Conservation (phyloP, 495 filamentous ascomycete species). For the Niebla homalea region DNA sequence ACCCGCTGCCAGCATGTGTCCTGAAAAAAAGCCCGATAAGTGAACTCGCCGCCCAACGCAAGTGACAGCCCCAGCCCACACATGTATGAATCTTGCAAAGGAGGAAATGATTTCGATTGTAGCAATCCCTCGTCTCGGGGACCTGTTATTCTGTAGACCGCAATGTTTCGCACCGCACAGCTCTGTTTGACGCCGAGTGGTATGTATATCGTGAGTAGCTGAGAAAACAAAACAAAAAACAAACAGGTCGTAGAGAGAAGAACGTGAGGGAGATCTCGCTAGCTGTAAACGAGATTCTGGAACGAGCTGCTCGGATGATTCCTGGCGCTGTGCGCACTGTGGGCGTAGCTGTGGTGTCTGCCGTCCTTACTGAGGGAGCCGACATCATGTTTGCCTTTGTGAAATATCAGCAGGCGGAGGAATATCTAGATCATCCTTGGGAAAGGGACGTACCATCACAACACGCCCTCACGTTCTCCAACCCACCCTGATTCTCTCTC, state of each 20-base stretch:
- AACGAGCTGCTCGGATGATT: constrained; percentile 1
- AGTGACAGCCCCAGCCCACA: too few species aligned
- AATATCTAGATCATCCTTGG: too few species aligned
- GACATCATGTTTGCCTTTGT: constrained; percentile 60
- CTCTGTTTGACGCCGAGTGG: not conserved
- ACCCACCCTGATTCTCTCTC: constrained; percentile 41
- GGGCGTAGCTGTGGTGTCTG: constrained; percentile 4
- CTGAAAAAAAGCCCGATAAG: too few species aligned
- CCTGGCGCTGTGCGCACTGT: constrained; percentile 3
- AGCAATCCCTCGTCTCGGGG: too few species aligned
- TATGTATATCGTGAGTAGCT: too few species aligned
- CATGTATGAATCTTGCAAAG: too few species aligned
- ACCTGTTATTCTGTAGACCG: too few species aligned
- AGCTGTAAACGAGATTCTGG: constrained; percentile 3
- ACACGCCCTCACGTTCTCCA: constrained; percentile 94
- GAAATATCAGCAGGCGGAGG: constrained; percentile 3
- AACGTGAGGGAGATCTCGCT: not conserved
- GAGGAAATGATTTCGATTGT: too few species aligned
- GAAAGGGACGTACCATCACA: constrained; percentile 73
- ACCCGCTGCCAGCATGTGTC: too few species aligned
- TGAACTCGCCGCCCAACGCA: too few species aligned
- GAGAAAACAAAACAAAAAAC: too few species aligned
- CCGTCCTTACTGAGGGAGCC: constrained; percentile 32
- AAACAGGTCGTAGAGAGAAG: not conserved
- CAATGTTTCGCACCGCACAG: too few species aligned